phyloP scores from a whole-genome alignment of 2,329 filamentous ascomycete genomes.

The Mariannaea elegans region DNA sequence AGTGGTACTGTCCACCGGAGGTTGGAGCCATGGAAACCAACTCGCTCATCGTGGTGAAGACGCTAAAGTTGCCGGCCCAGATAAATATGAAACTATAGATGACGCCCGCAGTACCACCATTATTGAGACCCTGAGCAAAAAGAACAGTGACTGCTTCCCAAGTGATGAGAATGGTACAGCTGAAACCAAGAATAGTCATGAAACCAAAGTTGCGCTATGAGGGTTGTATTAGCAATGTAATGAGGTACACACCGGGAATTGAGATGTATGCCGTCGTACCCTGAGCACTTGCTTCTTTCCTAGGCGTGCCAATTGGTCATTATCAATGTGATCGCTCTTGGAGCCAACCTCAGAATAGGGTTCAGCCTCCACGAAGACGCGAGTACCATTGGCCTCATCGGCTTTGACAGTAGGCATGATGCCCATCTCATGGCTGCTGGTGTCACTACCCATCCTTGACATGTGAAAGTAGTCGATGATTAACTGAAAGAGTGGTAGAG shows the following conservation, averaged over 20 bases:
- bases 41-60: conserved; percentile 52
- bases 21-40: conserved; percentile 59
- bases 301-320: conserved; percentile 38
- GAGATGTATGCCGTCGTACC: conserved; percentile 15
- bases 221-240: conserved; percentile 7
- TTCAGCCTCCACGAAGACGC: conserved; percentile 23
- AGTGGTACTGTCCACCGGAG: conserved; percentile 68
- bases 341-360: conserved; percentile 28
- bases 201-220: conserved; percentile 58
- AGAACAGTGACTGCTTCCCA: conserved; percentile 57
- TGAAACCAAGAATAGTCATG: conserved; percentile 60
- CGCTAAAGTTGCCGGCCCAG: conserved; percentile 56
- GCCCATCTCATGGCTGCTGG: conserved; percentile 37
- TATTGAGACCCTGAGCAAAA: conserved; percentile 49
- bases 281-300: conserved; percentile 44
- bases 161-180: conserved; percentile 61
- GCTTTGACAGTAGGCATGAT: conserved; percentile 28
- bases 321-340: conserved; percentile 30
- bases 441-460: conserved; percentile 31
- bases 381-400: background rate
- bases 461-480: background rate
- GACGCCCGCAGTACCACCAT: conserved; percentile 54
- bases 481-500: too few relatives aligned
- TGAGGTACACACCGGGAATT: too few relatives aligned
- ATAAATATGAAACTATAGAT: conserved; percentile 60